phyloP scores from a whole-genome alignment of 345 rosid genomes.

The Xanthoceras sorbifolium region DNA sequence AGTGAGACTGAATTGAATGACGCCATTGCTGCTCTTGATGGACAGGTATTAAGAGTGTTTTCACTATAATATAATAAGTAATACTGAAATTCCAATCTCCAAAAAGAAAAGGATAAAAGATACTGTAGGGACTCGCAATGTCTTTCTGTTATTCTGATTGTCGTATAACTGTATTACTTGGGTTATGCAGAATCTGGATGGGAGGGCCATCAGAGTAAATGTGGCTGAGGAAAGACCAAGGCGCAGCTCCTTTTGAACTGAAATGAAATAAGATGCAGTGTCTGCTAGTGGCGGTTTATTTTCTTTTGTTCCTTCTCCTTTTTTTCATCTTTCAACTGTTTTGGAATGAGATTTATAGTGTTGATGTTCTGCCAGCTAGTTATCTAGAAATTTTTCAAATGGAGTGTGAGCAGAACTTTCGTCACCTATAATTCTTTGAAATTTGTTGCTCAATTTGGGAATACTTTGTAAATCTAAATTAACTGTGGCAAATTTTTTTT shows the following conservation, averaged over 20 bases:
- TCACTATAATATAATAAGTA: background rate
- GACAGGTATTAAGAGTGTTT: conserved; percentile 56
- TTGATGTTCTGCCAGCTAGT: conserved; percentile 22
- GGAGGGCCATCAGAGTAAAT: conserved; percentile 88
- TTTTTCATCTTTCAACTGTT: background rate
- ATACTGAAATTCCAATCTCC: background rate
- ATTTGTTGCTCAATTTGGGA: background rate
- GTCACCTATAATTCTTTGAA: background rate
- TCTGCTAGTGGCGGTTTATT: conserved; percentile 14
- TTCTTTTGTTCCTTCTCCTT: background rate
- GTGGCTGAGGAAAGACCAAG: conserved; percentile 82
- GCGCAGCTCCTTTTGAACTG: conserved; percentile 52
- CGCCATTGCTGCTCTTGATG: conserved; percentile 91
- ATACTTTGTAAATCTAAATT: background rate
- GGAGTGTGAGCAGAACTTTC: conserved; percentile 10
- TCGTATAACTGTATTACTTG: background rate
- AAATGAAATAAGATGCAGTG: conserved; percentile 15
- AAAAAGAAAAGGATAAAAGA: background rate
- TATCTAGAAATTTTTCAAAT: conserved; percentile 17
- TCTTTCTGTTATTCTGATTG: conserved; percentile 7
- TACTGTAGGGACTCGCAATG: background rate
- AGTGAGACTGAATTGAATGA: conserved; percentile 73
- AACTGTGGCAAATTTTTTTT: background rate
- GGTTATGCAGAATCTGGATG: conserved; percentile 69
- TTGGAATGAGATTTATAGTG: conserved; percentile 19